phyloP scores from a whole-genome alignment of 768 basidiomycete genomes.

The Macrocybe gigantea region DNA sequence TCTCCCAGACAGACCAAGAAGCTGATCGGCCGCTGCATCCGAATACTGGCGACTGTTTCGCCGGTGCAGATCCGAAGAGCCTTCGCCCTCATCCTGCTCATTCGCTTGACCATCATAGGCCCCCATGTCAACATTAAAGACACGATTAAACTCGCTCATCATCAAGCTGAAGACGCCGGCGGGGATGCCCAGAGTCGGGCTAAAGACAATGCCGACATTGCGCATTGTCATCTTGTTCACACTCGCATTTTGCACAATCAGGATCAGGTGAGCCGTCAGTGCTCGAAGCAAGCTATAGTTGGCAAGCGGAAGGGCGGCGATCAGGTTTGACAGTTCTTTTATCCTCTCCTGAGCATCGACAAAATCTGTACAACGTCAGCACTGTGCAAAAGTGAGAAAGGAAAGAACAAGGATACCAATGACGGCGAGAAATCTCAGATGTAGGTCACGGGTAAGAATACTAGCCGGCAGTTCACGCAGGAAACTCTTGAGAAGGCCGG shows the following conservation, averaged over 20 bases:
- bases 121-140: constrained; percentile 75
- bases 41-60: constrained; percentile 84
- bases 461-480: constrained; percentile 91
- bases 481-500: constrained; percentile 90
- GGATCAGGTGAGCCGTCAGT: constrained; percentile 89
- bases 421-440: constrained; percentile 85
- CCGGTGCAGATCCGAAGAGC: constrained; percentile 38
- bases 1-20: constrained; percentile 75
- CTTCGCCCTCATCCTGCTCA: constrained; percentile 19
- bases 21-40: constrained; percentile 75
- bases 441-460: constrained; percentile 88
- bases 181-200: constrained; percentile 96
- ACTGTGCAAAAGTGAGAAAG: neutral
- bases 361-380: constrained; percentile 53
- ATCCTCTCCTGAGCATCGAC: constrained; percentile 86
- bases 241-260: constrained; percentile 85
- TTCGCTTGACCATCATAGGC: constrained; percentile 25
- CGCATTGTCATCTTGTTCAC: constrained; percentile 99
- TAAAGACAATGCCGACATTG: constrained; percentile 98
- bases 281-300: constrained; percentile 95
- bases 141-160: constrained; percentile 88
- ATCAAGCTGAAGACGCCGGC: constrained; percentile 94
- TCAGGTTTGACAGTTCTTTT: constrained; percentile 77
- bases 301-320: constrained; percentile 80
- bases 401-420: constrained; percentile 58